A percentile compares a stretch with the other conserved stretches of the same genome.
These are phyloP conservation scores for Thielaviopsis ethacetica DNA, from an alignment of 2,329 filamentous ascomycete genomes.

Conservation along the genomic window DNA sequence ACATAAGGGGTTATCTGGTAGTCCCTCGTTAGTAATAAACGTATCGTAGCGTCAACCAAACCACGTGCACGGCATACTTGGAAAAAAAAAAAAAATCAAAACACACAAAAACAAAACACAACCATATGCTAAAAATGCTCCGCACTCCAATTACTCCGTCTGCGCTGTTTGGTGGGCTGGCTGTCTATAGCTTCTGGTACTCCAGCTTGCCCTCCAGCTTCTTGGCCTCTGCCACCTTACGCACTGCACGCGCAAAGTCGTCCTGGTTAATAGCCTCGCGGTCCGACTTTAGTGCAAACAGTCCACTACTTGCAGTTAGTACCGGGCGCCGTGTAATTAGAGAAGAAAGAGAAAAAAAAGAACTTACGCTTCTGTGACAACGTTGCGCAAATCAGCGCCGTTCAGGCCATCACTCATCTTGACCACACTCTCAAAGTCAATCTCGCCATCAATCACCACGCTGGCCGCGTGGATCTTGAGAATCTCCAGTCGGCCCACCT, in stretches of 20 bases:
- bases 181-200: slow-evolving; percentile 73
- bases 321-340: slow-evolving; percentile 14
- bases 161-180: too few species aligned
- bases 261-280: slow-evolving; percentile 93
- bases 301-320: slow-evolving; percentile 40
- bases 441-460: slow-evolving; percentile 80
- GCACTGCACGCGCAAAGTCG: slow-evolving; percentile 97
- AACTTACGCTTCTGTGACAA: slow-evolving; percentile 93
- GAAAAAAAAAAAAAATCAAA: not conserved
- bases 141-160: not conserved
- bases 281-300: slow-evolving; percentile 98
- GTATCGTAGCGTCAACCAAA: not conserved
- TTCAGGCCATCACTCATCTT: slow-evolving; percentile 99
- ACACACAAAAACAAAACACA: not conserved
- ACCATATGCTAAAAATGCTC: not conserved
- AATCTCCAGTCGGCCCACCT: slow-evolving; percentile 90
- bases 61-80: not conserved
- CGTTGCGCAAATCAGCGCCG: slow-evolving; percentile 90
- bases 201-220: slow-evolving; percentile 96
- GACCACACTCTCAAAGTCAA: slow-evolving; percentile 97
- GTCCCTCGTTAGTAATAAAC: too few species aligned
- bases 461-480: slow-evolving; percentile 89
- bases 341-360: slow-evolving; percentile 16
- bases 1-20: too few species aligned
- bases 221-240: slow-evolving; percentile 94